Base-by-base conservation (phyloP, 1,284 basidiomycete species). In the Ceratobasidium sp. region DNA sequence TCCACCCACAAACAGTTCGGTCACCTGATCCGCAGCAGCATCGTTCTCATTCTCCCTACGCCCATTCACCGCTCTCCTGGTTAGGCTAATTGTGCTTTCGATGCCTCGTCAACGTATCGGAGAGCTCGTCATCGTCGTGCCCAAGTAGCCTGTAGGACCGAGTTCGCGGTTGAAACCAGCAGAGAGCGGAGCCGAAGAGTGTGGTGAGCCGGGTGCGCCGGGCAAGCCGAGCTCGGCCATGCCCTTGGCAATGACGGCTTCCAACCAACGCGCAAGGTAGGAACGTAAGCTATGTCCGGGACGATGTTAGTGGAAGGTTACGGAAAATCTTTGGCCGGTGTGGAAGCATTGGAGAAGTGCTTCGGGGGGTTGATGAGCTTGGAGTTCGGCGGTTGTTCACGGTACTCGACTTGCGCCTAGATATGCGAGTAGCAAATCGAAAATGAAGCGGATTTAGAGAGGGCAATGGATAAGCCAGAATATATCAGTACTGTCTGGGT, bases 351-450 rank as follows among this genome's bases (percentile, higher is more conserved):
- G 78, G 90, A 82, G 78, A 85, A 76, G 81, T 89, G 89, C 17
- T 91, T 91, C 75, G 91, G 89, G 4, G 93, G 93, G 81, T 99
- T 96, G 81, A 97, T 93, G 27, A 99, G 89, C 31, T 98, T 96
- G 0, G 97, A 14, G 97, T 97, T 33, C 98, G 86, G 59, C 95
- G 92, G 84, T 99, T 98, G 85, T 99, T 99, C 85, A 99, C 97
- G 80, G 99, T 99, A 86, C 99, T 97, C 50, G 95, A 96, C 85
- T 97, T 97, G 78, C 97, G 95, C 27, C 94, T 96, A 48, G 59
- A n/a, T n/a, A n/a, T n/a, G n/a, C n/a, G n/a, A n/a, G n/a, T n/a
- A n/a, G n/a, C n/a, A n/a, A n/a, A n/a, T n/a, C n/a, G n/a, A n/a
- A n/a, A n/a, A n/a, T n/a, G n/a, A n/a, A n/a, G n/a, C n/a, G n/a